Conservation (phyloP, 331 rosid species). For the Erythrophleum ivorense region DNA sequence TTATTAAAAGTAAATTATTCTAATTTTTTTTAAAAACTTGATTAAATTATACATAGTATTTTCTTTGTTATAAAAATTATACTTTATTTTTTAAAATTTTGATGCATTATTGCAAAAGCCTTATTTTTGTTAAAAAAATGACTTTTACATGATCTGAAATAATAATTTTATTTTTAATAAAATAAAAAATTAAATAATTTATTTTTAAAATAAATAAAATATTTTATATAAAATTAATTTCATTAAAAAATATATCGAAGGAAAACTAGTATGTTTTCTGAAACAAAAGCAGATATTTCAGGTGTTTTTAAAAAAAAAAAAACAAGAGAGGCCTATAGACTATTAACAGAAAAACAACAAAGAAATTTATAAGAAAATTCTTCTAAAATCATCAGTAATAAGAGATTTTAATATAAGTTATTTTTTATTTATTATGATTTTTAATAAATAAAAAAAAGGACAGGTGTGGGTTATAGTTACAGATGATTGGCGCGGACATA, state of each 20-base stretch:
- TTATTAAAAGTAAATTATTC: not conserved
- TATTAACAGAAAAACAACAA: not conserved
- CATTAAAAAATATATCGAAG: not conserved
- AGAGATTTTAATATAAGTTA: too few species aligned
- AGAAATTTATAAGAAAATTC: too few species aligned
- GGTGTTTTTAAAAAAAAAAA: not conserved
- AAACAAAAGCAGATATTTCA: not conserved
- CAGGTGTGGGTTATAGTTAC: not conserved
- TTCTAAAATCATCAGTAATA: too few species aligned
- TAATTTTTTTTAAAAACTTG: too few species aligned
- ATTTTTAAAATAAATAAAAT: not conserved
- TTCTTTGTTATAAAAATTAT: too few species aligned
- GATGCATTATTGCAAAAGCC: too few species aligned
- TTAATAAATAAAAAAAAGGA: not conserved
- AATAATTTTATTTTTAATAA: too few species aligned
- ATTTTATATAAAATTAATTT: not conserved
- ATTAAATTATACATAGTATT: too few species aligned
- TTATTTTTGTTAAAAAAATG: too few species aligned
- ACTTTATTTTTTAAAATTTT: too few species aligned
- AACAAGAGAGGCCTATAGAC: not conserved
- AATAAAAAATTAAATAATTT: not conserved
- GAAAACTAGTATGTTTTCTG: not conserved
- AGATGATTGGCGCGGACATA: slow-evolving; percentile 45
- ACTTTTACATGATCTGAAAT: too few species aligned
- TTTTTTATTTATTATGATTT: not conserved